These are phyloP conservation scores for Coemansia sp. DNA, from an alignment of 192 early-diverging fungal genomes.

Conservation along the genomic window DNA sequence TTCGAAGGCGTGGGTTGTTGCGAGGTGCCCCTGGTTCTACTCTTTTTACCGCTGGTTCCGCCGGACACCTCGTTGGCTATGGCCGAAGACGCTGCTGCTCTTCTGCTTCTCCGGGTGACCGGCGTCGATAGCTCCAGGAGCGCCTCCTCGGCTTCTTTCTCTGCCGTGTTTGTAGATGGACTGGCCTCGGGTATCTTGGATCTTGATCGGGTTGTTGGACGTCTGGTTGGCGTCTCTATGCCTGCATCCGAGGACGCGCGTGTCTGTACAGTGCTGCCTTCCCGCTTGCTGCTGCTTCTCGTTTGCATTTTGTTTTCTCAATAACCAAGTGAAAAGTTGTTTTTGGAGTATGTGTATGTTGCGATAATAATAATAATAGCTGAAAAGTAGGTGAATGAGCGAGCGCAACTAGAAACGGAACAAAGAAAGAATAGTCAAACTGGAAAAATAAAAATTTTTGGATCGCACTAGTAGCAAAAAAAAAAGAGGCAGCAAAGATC, in stretches of 20 bases:
- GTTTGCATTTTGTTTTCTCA: not conserved
- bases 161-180: not conserved
- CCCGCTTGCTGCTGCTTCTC: not conserved
- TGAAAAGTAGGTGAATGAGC: too few relatives aligned
- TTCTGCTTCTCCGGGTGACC: not conserved
- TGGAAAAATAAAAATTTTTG: not conserved
- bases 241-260: not conserved
- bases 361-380: too few relatives aligned
- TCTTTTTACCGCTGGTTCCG: too few relatives aligned
- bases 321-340: not conserved
- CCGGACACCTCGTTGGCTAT: not conserved
- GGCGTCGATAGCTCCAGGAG: slow-evolving; percentile 3
- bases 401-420: too few relatives aligned
- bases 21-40: too few relatives aligned
- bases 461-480: not conserved
- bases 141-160: not conserved
- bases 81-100: not conserved
- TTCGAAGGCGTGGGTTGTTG: too few relatives aligned
- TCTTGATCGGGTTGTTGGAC: not conserved
- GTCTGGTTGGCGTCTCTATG: not conserved
- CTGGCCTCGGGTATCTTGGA: not conserved
- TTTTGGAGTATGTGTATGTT: too few relatives aligned
- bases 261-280: not conserved
- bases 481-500: not conserved
- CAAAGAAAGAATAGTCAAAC: too few relatives aligned